phyloP scores from a whole-genome alignment of 805 yeast species.

The Barnettozyma californica region DNA sequence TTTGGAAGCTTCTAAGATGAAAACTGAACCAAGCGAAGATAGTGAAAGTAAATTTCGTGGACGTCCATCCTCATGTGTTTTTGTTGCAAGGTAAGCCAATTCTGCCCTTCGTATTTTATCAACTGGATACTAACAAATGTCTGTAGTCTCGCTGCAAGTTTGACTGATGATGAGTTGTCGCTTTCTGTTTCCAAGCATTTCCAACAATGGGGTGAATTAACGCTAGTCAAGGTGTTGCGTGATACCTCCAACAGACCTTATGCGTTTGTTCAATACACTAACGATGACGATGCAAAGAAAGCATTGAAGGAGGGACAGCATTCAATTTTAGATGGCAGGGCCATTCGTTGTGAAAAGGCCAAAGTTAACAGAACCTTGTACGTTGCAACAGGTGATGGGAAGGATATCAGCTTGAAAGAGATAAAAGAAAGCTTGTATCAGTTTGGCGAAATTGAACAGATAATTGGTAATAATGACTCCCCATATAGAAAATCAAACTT shows the following conservation, averaged over 20 bases:
- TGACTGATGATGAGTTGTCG: conserved; percentile 67
- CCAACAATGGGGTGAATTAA: conserved; percentile 62
- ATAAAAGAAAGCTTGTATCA: conserved; percentile 37
- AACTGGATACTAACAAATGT: not conserved
- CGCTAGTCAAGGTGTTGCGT: conserved; percentile 74
- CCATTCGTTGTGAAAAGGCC: conserved; percentile 85
- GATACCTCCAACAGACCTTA: conserved; percentile 83
- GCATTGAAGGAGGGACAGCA: conserved; percentile 72
- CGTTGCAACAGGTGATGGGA: conserved; percentile 35
- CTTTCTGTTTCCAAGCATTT: conserved; percentile 66
- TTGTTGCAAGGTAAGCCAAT: conserved; percentile 58
- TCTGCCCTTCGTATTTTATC: not conserved
- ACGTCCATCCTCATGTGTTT: conserved; percentile 81
- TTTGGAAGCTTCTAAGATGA: conserved; percentile 13
- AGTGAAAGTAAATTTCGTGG: conserved; percentile 33
- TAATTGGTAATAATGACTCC: conserved; percentile 39
- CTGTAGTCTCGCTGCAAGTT: conserved; percentile 52
- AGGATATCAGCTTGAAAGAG: conserved; percentile 25
- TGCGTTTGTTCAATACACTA: conserved; percentile 84
- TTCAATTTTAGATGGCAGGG: conserved; percentile 63
- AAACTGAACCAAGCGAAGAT: not conserved
- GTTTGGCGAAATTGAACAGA: conserved; percentile 75
- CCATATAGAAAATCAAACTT: conserved; percentile 26
- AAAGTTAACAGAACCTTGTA: conserved; percentile 84
- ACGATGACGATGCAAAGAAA: conserved; percentile 58